A percentile compares a stretch with the other conserved stretches of the same genome.
These are phyloP conservation scores for Ilex paraguariensis DNA, from an alignment of 305 asterid genomes.

Conservation along the genomic window DNA sequence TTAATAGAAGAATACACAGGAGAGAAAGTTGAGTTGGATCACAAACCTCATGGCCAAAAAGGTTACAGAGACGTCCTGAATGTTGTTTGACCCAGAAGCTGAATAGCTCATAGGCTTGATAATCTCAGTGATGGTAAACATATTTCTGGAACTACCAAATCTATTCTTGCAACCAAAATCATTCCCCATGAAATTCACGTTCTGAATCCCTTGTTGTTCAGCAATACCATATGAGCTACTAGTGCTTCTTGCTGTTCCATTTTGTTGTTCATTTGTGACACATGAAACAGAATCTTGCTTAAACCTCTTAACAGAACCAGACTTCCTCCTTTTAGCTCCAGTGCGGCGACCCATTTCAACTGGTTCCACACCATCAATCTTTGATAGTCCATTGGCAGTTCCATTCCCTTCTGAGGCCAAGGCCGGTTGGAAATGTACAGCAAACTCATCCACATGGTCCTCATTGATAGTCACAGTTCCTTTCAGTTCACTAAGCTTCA, in stretches of 20 bases:
- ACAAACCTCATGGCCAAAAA: slow-evolving; percentile 86
- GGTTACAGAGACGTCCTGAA: slow-evolving; percentile 60
- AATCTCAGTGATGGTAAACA: slow-evolving; percentile 57
- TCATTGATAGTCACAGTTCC: slow-evolving; percentile 24
- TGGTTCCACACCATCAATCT: slow-evolving; percentile 29
- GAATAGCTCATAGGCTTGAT: slow-evolving; percentile 67
- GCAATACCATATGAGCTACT: slow-evolving; percentile 11
- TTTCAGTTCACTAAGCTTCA: slow-evolving; percentile 57
- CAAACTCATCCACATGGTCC: slow-evolving; percentile 21
- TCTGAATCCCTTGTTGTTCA: slow-evolving; percentile 28
- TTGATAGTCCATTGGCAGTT: slow-evolving; percentile 30
- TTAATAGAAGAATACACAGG: slow-evolving; percentile 8
- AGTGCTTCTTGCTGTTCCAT: slow-evolving; percentile 16
- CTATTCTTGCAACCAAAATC: slow-evolving; percentile 31
- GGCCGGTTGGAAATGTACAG: slow-evolving; percentile 27
- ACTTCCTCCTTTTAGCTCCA: slow-evolving; percentile 85
- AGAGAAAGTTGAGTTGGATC: slow-evolving; percentile 12
- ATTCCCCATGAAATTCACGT: slow-evolving; percentile 27
- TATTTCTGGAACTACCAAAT: slow-evolving; percentile 38
- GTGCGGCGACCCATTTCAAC: slow-evolving; percentile 51
- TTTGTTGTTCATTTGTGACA: slow-evolving; percentile 22
- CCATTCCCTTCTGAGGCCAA: slow-evolving; percentile 26
- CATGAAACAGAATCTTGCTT: slow-evolving; percentile 39
- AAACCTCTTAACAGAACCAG: slow-evolving; percentile 82
- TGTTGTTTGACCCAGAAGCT: slow-evolving; percentile 38